A percentile compares a stretch with the other conserved stretches of the same genome.
Conservation (phyloP, 1,139 yeast genomes). For the Lodderomyces margitis region DNA sequence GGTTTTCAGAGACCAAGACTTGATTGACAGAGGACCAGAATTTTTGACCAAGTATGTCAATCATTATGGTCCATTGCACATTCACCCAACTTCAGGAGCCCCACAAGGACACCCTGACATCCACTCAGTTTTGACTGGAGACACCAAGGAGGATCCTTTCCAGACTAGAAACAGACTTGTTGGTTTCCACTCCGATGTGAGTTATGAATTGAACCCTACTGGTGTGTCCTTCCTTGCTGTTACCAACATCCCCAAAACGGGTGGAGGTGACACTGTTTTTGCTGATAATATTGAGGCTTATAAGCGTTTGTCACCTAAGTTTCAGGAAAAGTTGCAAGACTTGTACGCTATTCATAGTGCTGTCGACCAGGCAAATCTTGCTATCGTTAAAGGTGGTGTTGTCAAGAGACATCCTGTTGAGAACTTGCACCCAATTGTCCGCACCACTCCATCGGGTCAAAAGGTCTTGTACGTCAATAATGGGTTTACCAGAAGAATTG, state of each 20-base stretch:
- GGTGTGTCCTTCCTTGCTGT: constrained; percentile 61
- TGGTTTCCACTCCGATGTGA: constrained; percentile 67
- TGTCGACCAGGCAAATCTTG: constrained; percentile 60
- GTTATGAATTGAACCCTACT: constrained; percentile 72
- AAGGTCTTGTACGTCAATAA: constrained; percentile 59
- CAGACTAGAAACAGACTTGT: constrained; percentile 32
- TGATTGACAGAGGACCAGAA: constrained; percentile 55
- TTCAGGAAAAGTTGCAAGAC: constrained; percentile 54
- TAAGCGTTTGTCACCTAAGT: constrained; percentile 61
- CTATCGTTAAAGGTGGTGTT: constrained; percentile 54
- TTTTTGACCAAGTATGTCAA: constrained; percentile 54
- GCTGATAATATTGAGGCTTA: constrained; percentile 65
- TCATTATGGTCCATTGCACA: constrained; percentile 67
- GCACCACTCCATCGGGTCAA: constrained; percentile 67
- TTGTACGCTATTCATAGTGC: constrained; percentile 68
- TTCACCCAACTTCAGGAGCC: constrained; percentile 73
- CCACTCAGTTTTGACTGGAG: constrained; percentile 58
- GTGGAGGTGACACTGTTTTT: constrained; percentile 80
- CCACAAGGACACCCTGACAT: constrained; percentile 59
- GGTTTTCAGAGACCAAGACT: constrained; percentile 65
- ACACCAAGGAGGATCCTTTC: constrained; percentile 32
- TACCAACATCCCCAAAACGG: constrained; percentile 59
- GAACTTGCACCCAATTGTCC: constrained; percentile 62
- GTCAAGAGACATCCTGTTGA: constrained; percentile 63
- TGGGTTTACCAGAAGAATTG: constrained; percentile 60